These are phyloP conservation scores for Parastagonospora nodorum DNA, from an alignment of 2,329 filamentous ascomycete genomes.

Conservation along the genomic window DNA sequence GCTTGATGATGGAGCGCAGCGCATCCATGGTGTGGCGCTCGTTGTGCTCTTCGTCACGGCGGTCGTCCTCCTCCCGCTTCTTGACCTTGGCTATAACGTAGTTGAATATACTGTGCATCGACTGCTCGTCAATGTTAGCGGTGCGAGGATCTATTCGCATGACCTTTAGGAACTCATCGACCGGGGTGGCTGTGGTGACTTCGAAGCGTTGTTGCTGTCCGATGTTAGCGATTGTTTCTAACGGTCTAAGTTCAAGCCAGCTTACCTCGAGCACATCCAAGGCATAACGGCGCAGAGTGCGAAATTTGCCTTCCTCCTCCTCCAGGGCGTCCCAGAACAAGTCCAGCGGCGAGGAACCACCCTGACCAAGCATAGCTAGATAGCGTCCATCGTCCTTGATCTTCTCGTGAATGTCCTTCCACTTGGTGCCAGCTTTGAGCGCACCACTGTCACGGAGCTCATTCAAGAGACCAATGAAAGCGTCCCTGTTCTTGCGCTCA, in stretches of 20 bases:
- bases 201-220: conserved; percentile 86
- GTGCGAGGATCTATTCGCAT: conserved; percentile 87
- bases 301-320: conserved; percentile 87
- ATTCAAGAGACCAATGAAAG: conserved; percentile 73
- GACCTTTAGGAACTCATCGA: conserved; percentile 83
- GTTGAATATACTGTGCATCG: conserved; percentile 80
- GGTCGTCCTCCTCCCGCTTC: conserved; percentile 82
- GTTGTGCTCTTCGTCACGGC: conserved; percentile 78
- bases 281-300: conserved; percentile 79
- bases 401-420: conserved; percentile 77
- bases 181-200: conserved; percentile 80
- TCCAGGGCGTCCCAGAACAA: conserved; percentile 96
- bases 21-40: conserved; percentile 85
- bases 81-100: conserved; percentile 85
- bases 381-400: conserved; percentile 85
- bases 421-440: conserved; percentile 89
- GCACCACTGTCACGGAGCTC: conserved; percentile 77
- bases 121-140: conserved; percentile 81
- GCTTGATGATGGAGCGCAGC: conserved; percentile 84
- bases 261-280: conserved; percentile 86
- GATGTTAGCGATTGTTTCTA: conserved; percentile 8
- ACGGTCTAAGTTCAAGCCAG: conserved; percentile 13
- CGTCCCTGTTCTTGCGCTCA: conserved; percentile 86
- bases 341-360: conserved; percentile 84
- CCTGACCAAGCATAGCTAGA: conserved; percentile 78